Conservation (phyloP, 2,329 filamentous ascomycete species). For the Paecilomyces sp. region DNA sequence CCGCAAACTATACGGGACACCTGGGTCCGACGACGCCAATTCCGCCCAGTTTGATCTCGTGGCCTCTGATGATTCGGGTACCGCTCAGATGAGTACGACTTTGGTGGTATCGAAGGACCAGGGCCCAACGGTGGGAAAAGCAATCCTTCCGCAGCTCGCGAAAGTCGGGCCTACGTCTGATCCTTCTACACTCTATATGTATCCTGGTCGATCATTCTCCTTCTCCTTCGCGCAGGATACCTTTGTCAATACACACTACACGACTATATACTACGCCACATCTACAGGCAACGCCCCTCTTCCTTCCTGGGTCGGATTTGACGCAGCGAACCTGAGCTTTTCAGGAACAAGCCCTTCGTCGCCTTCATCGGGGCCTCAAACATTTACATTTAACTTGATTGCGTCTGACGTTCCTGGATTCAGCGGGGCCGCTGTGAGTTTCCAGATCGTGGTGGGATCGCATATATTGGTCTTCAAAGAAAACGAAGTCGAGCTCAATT, state of each 20-base stretch:
- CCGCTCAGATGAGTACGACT: constrained; percentile 58
- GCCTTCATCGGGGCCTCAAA: constrained; percentile 60
- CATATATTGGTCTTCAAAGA: constrained; percentile 62
- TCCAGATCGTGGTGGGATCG: constrained; percentile 64
- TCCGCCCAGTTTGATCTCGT: constrained; percentile 58
- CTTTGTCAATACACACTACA: constrained; percentile 51
- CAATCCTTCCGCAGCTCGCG: constrained; percentile 30
- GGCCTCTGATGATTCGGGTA: constrained; percentile 61
- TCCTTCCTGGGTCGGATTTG: constrained; percentile 78
- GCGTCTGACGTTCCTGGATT: constrained; percentile 78
- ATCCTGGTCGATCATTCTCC: constrained; percentile 46
- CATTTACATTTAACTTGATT: constrained; percentile 64
- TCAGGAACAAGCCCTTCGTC: constrained; percentile 63
- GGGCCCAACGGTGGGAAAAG: constrained; percentile 26
- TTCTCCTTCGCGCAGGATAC: constrained; percentile 65
- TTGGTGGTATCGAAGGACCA: constrained; percentile 58
- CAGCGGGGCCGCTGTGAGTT: constrained; percentile 56
- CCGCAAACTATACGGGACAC: constrained; percentile 65
- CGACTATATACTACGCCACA: constrained; percentile 67
- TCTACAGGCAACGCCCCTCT: constrained; percentile 72
- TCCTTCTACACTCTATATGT: constrained; percentile 31
- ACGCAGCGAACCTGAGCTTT: constrained; percentile 57
- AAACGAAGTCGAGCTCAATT: constrained; percentile 50
- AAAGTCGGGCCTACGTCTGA: constrained; percentile 28
- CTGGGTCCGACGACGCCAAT: constrained; percentile 50